These are phyloP conservation scores for Malbranchea cinnamomea DNA, from an alignment of 2,329 filamentous ascomycete species.

Conservation along the genomic window DNA sequence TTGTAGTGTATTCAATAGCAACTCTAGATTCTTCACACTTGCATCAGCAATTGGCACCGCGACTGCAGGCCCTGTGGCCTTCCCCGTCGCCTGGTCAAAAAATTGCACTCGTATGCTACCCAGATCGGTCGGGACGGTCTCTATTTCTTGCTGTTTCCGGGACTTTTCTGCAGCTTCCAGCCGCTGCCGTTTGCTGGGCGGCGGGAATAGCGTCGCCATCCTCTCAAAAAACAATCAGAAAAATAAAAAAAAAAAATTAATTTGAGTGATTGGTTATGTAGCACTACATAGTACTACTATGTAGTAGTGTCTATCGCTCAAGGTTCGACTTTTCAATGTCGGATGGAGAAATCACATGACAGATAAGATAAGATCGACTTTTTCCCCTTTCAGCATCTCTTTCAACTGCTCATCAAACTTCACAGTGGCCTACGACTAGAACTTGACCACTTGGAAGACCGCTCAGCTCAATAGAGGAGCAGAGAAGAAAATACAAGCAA, in stretches of 20 bases:
- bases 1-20: constrained; percentile 71
- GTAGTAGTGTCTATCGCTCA: too few species aligned
- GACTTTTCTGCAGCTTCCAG: constrained; percentile 58
- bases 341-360: background rate
- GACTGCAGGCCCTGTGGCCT: constrained; percentile 54
- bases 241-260: too few species aligned
- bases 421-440: too few species aligned
- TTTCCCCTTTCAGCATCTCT: too few species aligned
- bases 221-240: constrained; percentile 6
- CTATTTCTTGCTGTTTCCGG: constrained; percentile 60
- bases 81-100: constrained; percentile 59
- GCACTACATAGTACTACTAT: too few species aligned
- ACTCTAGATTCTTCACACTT: constrained; percentile 74
- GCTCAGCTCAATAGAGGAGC: too few species aligned
- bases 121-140: constrained; percentile 47
- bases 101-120: constrained; percentile 80
- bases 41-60: constrained; percentile 72
- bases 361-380: constrained; percentile 6
- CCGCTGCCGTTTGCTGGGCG: constrained; percentile 75
- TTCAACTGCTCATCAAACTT: too few species aligned
- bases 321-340: too few species aligned
- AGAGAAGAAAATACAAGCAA: too few species aligned
- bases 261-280: too few species aligned
- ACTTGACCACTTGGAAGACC: too few species aligned
- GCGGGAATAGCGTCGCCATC: constrained; percentile 74